Base-by-base conservation (phyloP, 805 yeast genomes). In the Ogataea corticis region DNA sequence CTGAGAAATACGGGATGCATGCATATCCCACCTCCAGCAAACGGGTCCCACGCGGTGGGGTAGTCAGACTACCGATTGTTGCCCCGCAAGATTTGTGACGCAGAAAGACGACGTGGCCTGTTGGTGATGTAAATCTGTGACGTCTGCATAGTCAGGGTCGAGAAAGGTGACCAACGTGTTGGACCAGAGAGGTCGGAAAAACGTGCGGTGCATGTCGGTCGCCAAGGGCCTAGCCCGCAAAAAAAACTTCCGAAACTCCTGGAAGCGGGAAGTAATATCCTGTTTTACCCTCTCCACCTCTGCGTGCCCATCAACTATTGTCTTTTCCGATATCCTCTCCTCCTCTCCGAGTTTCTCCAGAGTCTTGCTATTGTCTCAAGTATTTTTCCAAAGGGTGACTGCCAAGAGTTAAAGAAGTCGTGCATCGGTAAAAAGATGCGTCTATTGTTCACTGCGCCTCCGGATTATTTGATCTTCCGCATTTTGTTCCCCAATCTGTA, bases 381-480 rank as follows among this genome's bases (percentile, higher is more conserved):
- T 21, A 5, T n/a, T n/a, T 25, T 7, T 36, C 7, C 21, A 14
- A 21, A 15, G 9, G 5, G 17, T 36, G 18, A 19, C 39, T 25
- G 25, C 39, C 31, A 23, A 36, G 15, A 15, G 5, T 28, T 28
- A 5, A 15, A 14, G 5, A 5, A 7, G 11, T 25, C 11, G 7
- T 25, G 10, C 28, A 11, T 11, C 7, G 28, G 5, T 28, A 21
- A n/a, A 10, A 25, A 23, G 13, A 25, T 16, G n/a, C n/a, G n/a
- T 18, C 12, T 15, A 37, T 37, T 37, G 40, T 37, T 27, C 2
- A 17, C 32, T 25, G 15, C 40, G 15, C 40, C 40, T 37, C 40
- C 40, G 40, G 40, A 37, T 25, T 25, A 37, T 37, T 27, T 15
- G 23, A 37, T 37, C 40, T 37, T 37, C 40, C 40, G 40, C 40